Conservation (phyloP, 192 early-diverging fungal genomes). For the Podila horticola region DNA sequence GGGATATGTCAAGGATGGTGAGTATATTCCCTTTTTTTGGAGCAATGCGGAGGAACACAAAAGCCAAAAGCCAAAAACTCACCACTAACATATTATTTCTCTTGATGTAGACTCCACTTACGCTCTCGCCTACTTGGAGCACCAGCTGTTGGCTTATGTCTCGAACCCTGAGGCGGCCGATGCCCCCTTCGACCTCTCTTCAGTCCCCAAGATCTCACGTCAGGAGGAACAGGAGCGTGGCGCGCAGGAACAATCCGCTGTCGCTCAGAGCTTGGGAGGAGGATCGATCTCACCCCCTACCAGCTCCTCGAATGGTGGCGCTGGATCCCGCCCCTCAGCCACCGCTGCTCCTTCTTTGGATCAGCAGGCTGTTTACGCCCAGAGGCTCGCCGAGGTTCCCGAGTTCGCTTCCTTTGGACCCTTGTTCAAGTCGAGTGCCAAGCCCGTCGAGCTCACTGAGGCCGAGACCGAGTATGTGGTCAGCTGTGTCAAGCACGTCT, state of each 20-base stretch:
- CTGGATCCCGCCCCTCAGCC: constrained; percentile 44
- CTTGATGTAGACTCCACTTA: constrained; percentile 79
- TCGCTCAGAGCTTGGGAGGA: constrained; percentile 47
- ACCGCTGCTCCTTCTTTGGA: constrained; percentile 59
- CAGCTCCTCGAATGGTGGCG: constrained; percentile 36
- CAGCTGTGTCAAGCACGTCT: constrained; percentile 93
- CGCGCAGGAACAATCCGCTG: constrained; percentile 54
- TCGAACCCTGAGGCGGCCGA: constrained; percentile 68
- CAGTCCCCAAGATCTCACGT: constrained; percentile 85
- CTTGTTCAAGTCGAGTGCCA: constrained; percentile 85
- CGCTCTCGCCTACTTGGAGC: constrained; percentile 86
- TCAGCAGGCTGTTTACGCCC: constrained; percentile 80
- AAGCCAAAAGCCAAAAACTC: not conserved
- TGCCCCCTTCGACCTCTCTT: constrained; percentile 79
- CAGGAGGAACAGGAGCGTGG: constrained; percentile 87
- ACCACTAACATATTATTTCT: constrained; percentile 1
- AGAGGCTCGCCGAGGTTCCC: constrained; percentile 81
- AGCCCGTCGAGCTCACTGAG: constrained; percentile 88
- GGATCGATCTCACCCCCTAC: constrained; percentile 32
- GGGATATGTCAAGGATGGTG: constrained; percentile 87
- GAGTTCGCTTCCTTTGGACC: constrained; percentile 86
- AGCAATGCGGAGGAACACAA: too few species aligned
- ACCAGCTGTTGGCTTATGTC: constrained; percentile 88
- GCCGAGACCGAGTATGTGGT: constrained; percentile 97
- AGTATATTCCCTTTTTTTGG: constrained; percentile 6